Base-by-base conservation (phyloP, 306 rosid genomes). In the Senna siamea region DNA sequence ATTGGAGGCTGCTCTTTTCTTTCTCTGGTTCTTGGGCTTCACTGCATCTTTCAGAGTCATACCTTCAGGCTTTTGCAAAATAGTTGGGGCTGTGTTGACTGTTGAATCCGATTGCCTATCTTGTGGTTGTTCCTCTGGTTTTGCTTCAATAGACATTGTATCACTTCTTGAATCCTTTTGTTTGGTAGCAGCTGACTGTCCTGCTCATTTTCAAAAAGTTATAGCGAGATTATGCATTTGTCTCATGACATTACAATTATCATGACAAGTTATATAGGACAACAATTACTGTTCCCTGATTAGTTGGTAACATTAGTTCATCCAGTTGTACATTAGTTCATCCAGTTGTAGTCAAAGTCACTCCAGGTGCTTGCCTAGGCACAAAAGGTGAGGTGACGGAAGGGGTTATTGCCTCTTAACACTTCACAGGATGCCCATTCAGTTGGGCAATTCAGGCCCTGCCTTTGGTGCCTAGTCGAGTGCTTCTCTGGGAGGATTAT, bases 11-110 rank as follows among this genome's bases (percentile, higher is more conserved):
- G 77, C 58, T 28, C 75, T 86, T 76, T 85, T 87, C 81, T 75
- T 80, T 69, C 87, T 80, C 71, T 18, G 83, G 72, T 81, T 75
- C 81, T 86, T 88, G 32, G 81, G 78, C 78, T 86, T 88, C 80
- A 88, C 93, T 4, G 90, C 93, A 77, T 88, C 93, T 57, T 74
- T 75, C 71, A 88, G 60, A 22, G 87, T 86, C 61, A 79, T 86
- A 56, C 66, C 86, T 74, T 75, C 82, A 28, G 59, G 77, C 15
- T 59, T 69, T 63, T n/a, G 72, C 63, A 58, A 34, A n/a, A 52
- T 50, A 67, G 75, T 58, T 61, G 73, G 76, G 35, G 65, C 54
- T 7, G 44, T 32, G 66, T 66, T 72, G 57, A 54, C 55, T 26
- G 69, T 26, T 20, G 78, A 54, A 55, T 34, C 62, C 55, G 35